Conservation (phyloP, 441 rosid genomes). For the Mallotus repandus region DNA sequence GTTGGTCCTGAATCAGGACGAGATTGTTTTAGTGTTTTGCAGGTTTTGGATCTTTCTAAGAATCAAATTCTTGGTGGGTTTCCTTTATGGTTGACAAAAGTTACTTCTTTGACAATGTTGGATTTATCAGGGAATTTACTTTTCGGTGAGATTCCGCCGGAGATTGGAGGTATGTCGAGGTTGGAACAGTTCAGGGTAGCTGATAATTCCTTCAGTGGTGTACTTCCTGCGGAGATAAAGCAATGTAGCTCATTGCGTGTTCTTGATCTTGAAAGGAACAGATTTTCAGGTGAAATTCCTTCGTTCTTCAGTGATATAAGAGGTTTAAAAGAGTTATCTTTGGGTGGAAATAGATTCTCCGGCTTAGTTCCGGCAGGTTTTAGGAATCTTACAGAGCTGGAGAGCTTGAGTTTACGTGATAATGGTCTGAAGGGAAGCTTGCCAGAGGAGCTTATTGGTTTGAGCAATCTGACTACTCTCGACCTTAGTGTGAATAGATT, state of each 20-base stretch:
- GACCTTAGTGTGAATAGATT: slow-evolving; percentile 72
- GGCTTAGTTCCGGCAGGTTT: slow-evolving; percentile 63
- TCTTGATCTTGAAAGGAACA: slow-evolving; percentile 70
- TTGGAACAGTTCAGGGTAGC: slow-evolving; percentile 65
- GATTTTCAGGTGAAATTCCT: slow-evolving; percentile 60
- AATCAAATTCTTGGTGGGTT: slow-evolving; percentile 56
- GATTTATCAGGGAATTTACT: slow-evolving; percentile 73
- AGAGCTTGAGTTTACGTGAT: slow-evolving; percentile 47
- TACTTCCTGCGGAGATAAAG: slow-evolving; percentile 57
- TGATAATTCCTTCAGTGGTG: slow-evolving; percentile 63
- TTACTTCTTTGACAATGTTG: slow-evolving; percentile 43
- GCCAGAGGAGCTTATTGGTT: slow-evolving; percentile 56
- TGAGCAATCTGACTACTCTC: slow-evolving; percentile 60
- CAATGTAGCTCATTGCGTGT: slow-evolving; percentile 59
- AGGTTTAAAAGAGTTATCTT: slow-evolving; percentile 55
- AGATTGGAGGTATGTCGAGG: slow-evolving; percentile 52
- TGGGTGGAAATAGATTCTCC: slow-evolving; percentile 60
- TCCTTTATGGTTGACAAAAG: slow-evolving; percentile 62
- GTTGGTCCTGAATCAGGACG: slow-evolving; percentile 42
- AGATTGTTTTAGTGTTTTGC: slow-evolving; percentile 52
- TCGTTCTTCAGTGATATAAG: slow-evolving; percentile 54
- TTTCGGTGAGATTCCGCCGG: slow-evolving; percentile 60
- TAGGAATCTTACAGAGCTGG: slow-evolving; percentile 47
- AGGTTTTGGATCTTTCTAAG: slow-evolving; percentile 60
- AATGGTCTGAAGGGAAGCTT: slow-evolving; percentile 65